Evolutionary conservation across 164 flowering plant species (phyloP), one percentile per base, ranked within the genome.

Genomic region (Liriodendron chinense): DNA sequence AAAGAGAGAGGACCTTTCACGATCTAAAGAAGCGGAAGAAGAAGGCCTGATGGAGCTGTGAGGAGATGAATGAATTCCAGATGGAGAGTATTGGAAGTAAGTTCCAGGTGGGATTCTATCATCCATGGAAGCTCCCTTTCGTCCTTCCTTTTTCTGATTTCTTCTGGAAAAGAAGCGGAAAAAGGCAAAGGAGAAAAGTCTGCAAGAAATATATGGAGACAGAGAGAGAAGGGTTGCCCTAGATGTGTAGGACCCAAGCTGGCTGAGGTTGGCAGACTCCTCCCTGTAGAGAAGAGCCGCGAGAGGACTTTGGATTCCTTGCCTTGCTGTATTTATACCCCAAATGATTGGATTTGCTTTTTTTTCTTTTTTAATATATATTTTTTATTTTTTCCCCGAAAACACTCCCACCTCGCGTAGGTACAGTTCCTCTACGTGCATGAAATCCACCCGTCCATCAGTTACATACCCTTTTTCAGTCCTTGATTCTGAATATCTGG

Each of bases 61-160:
- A 75, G 92, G 91, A 76, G 94, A 88, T 21, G 91, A 90, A 24
- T 86, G 92, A 28, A 84, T 81, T 62, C 88, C 90, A 68, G 94
- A 86, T 43, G 91, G 82, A 26, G 94, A 88, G 81, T 86, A 90
- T 82, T 92, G 97, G 75, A 90, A 87, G 82, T 79, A 90, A 85
- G 91, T 88, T 28, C 92, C 91, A 7, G 91, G 83, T 50, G 84
- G 86, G 47, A 87, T 89, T 79, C 93, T 88, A 71, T 89, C 91
- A 73, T 87, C 94, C 97, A 92, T 89, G 69, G 84, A 66, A 28
- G 13, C 28, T 2, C 21, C 50, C 48, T 65, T 16, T 50, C 47
- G 8, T 53, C 48, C 1, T 13, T 67, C 26, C 47, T 24, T 7
- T 43, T 67, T 22, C 69, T 28, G 48, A 20, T 64, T 22, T 8